Evolutionary conservation across 345 rosid genomes (phyloP), one percentile per base, ranked within the genome.

Genomic region (Rhodamnia argentea): DNA sequence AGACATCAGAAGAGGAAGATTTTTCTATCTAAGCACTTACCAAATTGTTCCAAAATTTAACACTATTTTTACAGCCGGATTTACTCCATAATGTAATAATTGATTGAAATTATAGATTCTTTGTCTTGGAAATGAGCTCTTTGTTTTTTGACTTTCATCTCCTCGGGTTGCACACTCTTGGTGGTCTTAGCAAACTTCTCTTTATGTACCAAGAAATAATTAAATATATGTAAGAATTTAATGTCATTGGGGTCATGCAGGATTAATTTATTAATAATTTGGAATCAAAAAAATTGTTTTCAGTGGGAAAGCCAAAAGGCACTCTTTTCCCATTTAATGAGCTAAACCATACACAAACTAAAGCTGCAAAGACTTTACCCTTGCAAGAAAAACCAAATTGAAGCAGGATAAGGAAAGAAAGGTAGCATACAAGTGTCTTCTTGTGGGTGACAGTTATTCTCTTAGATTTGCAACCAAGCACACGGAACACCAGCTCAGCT

Each of bases 401-500:
- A 62, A 74, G 82, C 56, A 20, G 32, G 60, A 78, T 18, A 18
- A 62, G 54, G 15, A 37, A 58, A 44, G n/a, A 27, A 78, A 82
- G 57, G 87, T 85, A 86, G 81, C 95, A 85, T 94, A 97, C 99
- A 57, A 97, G 98, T 84, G 98, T 91, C 92, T 96, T 95, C 95
- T 97, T 97, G 93, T 93, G 94, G 14, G 99, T 97, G 55, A 97
- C 95, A 56, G 99, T 96, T 88, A 97, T 93, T 93, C 98, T 94
- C 93, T 97, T 97, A 32, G 96, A 94, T 89, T 96, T 97, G 94
- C 96, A 95, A 86, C 99, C 99, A 87, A 97, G 98, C 81, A 96
- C 98, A 50, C 99, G 99, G 86, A 97, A 97, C 64, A 89, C 76
- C 86, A 97, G 88, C 86, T 97, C 98, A 90, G 93, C 94, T 90